Evolutionary conservation across 2,329 filamentous ascomycete genomes (phyloP), one percentile per base, ranked within the genome.

Genomic region (Cladosporium sphaerospermum): DNA sequence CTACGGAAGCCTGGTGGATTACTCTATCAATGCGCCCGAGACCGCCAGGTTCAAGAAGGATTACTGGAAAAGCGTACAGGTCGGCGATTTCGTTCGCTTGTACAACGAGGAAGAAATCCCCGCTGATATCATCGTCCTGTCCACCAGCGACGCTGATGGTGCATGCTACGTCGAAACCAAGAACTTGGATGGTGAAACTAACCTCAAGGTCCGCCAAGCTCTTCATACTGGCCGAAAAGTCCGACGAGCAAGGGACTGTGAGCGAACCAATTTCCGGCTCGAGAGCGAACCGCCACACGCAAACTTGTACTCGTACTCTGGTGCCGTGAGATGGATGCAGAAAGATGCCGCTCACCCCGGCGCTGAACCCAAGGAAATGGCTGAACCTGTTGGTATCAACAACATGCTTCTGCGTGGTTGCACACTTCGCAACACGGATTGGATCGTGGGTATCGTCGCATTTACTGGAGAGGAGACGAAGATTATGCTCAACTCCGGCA

Each of bases 161-260:
- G 89, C 89, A 36, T 99, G 93, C 71, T 99, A 96, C 63, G 87
- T 99, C 18, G 93, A 99, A 72, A 99, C 93, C 2, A 99, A 97
- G 76, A 97, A 96, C 67, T 69, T 99, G 75, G 93, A 99, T 65
- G 93, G 93, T 47, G 93, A 99, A 73, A 99, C 93, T 2, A 99
- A 99, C 64, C 75, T 99, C 57, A 99, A 99, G 71, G 90, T 96
- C 57, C 86, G 93, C 55, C 88, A 92, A 65, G 89, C 93, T 16
- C 78, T 99, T 40, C 88, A 92, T 58, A 93, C 89, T 64, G 88
- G 91, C 10, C 84, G 87, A 50, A 77, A 82, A 44, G 79, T 99
- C 56, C 89, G 85, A 67, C 91, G 97, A 69, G 93, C 93, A 11
- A 83, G 86, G 54, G 90, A 99, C 67, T 97, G 93, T 69, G 93